Evolutionary conservation across 257 asterid genomes (phyloP), one percentile per base, ranked within the genome.

Genomic region (Leptodermis oblonga): DNA sequence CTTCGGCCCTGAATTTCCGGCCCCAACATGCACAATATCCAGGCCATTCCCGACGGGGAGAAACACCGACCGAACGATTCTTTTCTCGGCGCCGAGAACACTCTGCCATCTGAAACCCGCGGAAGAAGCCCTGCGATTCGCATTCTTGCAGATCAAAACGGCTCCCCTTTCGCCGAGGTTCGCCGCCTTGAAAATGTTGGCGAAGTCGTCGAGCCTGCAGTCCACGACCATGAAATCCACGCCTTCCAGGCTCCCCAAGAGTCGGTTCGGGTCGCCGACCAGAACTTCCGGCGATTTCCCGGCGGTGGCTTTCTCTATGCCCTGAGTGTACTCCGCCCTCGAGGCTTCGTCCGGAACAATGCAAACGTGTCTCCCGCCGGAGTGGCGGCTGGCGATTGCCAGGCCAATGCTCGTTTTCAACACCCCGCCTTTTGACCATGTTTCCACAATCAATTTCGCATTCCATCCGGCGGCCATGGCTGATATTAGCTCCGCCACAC

Each of bases 381-480:
- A 79, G 75, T 87, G 86, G 34, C 65, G 81, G 58, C 89, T 73
- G 3, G 98, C 97, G 2, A 92, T 84, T 1, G 89, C 81, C 0
- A 92, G 91, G 1, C 98, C 98, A 17, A 90, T 49, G 71, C 97
- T 88, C 13, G 92, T 81, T 36, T 86, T 80, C 31, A 83, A 75
- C 3, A 82, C 74, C 5, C 97, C 97, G 23, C 96, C 97, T 39
- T 22, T 53, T 0, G 87, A 78, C 98, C 98, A 92, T 58, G 96
- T 83, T 68, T 93, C 98, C 33, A 90, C 97, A 1, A 93, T 84
- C 54, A 88, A 45, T 25, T 79, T 73, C 1, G 98, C 88, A 61
- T 88, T 83, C 95, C 96, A 90, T 13, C 98, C 97, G 0, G 96
- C 97, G 0, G 97, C 98, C 96, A 88, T 87, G 73, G 96, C 90